A percentile compares a stretch with the other conserved stretches of the same genome.
These are phyloP conservation scores for Helicostylum pulchrum DNA, from an alignment of 192 early-diverging fungal species.

Conservation along the genomic window DNA sequence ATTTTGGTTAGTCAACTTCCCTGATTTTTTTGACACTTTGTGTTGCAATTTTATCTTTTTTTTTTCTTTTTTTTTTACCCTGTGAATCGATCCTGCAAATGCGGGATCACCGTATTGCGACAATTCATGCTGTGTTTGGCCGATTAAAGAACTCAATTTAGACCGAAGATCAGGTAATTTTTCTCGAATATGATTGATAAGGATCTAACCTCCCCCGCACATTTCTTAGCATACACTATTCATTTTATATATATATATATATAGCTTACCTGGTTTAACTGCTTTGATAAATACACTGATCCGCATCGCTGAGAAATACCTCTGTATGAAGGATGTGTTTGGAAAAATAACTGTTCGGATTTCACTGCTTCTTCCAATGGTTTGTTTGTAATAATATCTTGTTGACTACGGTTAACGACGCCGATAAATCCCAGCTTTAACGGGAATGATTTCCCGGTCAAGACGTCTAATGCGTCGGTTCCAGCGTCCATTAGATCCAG, in stretches of 20 bases:
- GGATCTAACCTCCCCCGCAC: conserved; percentile 38
- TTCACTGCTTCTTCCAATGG: conserved; percentile 69
- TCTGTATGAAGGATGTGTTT: conserved; percentile 68
- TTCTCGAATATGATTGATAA: conserved; percentile 74
- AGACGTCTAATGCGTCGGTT: conserved; percentile 75
- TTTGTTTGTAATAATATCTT: conserved; percentile 70
- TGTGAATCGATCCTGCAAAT: conserved; percentile 42
- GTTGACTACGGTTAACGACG: conserved; percentile 78
- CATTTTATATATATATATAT: background rate
- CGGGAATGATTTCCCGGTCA: conserved; percentile 70
- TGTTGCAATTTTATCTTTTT: too few species aligned
- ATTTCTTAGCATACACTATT: background rate
- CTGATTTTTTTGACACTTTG: background rate
- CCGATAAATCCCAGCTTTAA: conserved; percentile 81
- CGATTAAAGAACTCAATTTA: conserved; percentile 67
- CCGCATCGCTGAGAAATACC: conserved; percentile 70
- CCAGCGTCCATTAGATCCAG: conserved; percentile 84
- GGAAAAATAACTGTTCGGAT: conserved; percentile 68
- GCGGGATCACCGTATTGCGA: conserved; percentile 58
- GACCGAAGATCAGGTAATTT: conserved; percentile 69
- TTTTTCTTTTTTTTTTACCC: conserved; percentile 30
- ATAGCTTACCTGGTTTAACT: conserved; percentile 55
- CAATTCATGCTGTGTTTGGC: conserved; percentile 71
- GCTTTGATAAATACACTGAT: conserved; percentile 63
- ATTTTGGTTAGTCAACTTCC: background rate